These are phyloP conservation scores for Colletotrichum sp. DNA, from an alignment of 2,329 filamentous ascomycete species.

Conservation along the genomic window DNA sequence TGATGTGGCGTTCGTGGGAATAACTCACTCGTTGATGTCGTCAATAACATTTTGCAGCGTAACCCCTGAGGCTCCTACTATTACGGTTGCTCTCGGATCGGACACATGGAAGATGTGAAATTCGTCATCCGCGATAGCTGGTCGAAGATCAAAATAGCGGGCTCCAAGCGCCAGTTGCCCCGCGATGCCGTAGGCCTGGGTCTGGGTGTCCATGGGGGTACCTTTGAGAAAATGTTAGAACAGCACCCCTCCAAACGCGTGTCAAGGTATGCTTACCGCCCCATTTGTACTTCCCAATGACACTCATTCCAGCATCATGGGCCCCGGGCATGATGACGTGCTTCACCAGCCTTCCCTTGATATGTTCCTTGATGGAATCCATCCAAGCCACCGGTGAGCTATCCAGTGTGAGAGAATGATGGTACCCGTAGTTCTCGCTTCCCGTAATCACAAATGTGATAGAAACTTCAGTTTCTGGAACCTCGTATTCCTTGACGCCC, in stretches of 20 bases:
- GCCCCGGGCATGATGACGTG: conserved; percentile 53
- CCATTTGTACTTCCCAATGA: conserved; percentile 26
- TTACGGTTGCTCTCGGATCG: neutral
- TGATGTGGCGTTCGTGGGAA: fast-evolving
- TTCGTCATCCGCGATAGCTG: conserved; percentile 33
- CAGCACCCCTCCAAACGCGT: neutral
- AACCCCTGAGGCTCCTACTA: neutral
- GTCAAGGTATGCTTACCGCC: neutral
- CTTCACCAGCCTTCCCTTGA: conserved; percentile 43
- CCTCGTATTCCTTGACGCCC: conserved; percentile 36
- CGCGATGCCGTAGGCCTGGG: conserved; percentile 48
- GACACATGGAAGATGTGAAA: neutral
- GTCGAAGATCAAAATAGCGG: conserved; percentile 52
- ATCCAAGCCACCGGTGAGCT: conserved; percentile 33
- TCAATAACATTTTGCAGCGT: neutral
- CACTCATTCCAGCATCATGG: conserved; percentile 55
- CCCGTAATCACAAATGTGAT: conserved; percentile 40
- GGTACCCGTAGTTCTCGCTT: conserved; percentile 35
- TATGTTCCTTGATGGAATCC: conserved; percentile 33
- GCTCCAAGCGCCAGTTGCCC: conserved; percentile 50
- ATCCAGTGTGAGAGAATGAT: conserved; percentile 32
- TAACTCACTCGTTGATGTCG: neutral
- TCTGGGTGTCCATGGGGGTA: conserved; percentile 46
- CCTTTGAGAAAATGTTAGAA: conserved; percentile 31
- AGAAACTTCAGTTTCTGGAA: conserved; percentile 31